Base-by-base conservation (phyloP, 768 basidiomycete species). In the Amylocystis lapponica region DNA sequence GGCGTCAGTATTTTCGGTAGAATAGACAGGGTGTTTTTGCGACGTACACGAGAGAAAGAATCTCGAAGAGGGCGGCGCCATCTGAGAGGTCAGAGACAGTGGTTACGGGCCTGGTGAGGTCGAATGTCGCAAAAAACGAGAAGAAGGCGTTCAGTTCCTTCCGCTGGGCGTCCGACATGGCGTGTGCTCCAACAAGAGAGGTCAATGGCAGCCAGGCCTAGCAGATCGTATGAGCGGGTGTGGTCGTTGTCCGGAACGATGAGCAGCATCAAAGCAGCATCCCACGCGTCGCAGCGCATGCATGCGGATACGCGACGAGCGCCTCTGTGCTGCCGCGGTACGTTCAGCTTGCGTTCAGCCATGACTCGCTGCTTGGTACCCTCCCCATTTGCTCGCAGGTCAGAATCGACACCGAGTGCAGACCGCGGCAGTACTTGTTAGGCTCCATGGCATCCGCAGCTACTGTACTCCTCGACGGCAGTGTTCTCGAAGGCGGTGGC, bases 101-200 rank as follows among this genome's bases (percentile, higher is more conserved):
- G 0, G 78, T 65, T 8, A 87, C 79, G 3, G 83, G 76, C 27
- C 79, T 70, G 4, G 76, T 63, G 37, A 91, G 78, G 37, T 75
- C 63, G 60, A 91, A 90, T 16, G 82, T 81, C 4, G 77, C 66
- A 49, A 92, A 83, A 69, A 90, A 92, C 43, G 82, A 74, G 62
- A 87, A 68, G 68, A 92, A 90, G 5, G 89, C 88, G 48, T 82
- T 76, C 45, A 86, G 72, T 62, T 92, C 87, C 58, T 79, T 78
- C 48, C 56, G 61, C 55, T 69, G 65, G 31, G 63, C 56, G 43
- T 72, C 72, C 4, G 31, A 30, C 41, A 42, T 42, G 31, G 20
- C 22, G 8, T 5, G 20, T 17, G 7, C 36, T 17, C 16, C 8
- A 16, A 21, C 36, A 17, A 35, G 34, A 19, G 16, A 12, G 19